Evolutionary conservation across 352 stramenopile genomes (phyloP).

Genomic region (Phytophthora cajani): DNA sequence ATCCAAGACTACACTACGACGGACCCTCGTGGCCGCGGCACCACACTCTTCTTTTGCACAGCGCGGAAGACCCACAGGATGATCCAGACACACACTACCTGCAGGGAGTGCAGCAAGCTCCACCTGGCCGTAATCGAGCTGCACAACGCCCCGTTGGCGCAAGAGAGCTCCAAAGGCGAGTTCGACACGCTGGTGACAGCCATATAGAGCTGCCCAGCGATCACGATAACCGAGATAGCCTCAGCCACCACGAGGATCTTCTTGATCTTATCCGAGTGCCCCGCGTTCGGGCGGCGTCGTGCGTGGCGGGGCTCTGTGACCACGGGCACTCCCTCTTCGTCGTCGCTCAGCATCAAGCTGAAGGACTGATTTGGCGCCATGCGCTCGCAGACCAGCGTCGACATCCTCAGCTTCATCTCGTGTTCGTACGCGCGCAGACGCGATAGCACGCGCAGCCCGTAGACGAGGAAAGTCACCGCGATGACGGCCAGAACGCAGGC

Average conservation of each 20-base stretch:
- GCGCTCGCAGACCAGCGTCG: slow-evolving; percentile 29
- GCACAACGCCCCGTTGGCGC: slow-evolving; percentile 60
- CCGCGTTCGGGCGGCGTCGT: slow-evolving; percentile 16
- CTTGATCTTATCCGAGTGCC: slow-evolving; percentile 37
- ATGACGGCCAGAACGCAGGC: slow-evolving; percentile 26
- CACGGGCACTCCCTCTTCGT: slow-evolving; percentile 28
- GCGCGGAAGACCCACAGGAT: slow-evolving; percentile 39
- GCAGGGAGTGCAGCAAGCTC: slow-evolving; percentile 41
- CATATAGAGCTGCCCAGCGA: slow-evolving; percentile 51
- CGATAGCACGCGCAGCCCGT: slow-evolving; percentile 35
- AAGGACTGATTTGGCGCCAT: slow-evolving; percentile 34
- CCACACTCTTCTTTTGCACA: slow-evolving; percentile 37
- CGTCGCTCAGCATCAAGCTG: slow-evolving; percentile 33
- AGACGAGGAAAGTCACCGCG: slow-evolving; percentile 32
- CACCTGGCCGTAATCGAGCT: slow-evolving; percentile 40
- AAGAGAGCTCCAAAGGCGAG: slow-evolving; percentile 50
- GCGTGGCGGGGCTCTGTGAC: slow-evolving; percentile 28
- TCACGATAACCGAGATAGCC: slow-evolving; percentile 30
- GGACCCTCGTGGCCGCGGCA: slow-evolving; percentile 22
- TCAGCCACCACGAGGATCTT: slow-evolving; percentile 37
- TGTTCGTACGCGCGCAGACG: slow-evolving; percentile 35
- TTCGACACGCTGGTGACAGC: slow-evolving; percentile 35
- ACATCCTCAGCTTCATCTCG: slow-evolving; percentile 36
- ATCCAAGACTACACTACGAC: slow-evolving; percentile 3
- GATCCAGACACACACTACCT: slow-evolving; percentile 39